These are phyloP conservation scores for Dioszegia aurantiaca DNA, from an alignment of 768 basidiomycete species.

Conservation along the genomic window DNA sequence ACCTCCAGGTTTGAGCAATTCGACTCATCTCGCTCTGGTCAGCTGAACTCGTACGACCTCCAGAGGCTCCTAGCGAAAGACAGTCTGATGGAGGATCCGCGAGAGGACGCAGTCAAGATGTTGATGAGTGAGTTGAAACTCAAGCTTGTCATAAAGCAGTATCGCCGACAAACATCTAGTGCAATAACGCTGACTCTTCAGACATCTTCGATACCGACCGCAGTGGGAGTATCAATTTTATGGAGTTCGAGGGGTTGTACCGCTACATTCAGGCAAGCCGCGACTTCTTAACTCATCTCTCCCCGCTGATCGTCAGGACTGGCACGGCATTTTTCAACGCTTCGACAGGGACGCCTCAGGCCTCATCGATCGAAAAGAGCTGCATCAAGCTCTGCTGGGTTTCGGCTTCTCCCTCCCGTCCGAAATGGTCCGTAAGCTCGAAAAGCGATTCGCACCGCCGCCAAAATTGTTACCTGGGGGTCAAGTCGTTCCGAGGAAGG, in stretches of 20 bases:
- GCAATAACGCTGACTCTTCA: slow-evolving; percentile 20
- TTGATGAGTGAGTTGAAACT: slow-evolving; percentile 35
- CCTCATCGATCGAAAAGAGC: slow-evolving; percentile 50
- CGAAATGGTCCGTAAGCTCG: slow-evolving; percentile 50
- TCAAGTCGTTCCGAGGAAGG: slow-evolving; percentile 15
- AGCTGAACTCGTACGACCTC: slow-evolving; percentile 46
- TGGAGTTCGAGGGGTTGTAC: slow-evolving; percentile 51
- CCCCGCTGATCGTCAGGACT: slow-evolving; percentile 35
- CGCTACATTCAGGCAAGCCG: slow-evolving; percentile 49
- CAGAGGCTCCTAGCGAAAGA: slow-evolving; percentile 47
- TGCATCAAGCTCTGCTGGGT: slow-evolving; percentile 48
- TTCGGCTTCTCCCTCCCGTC: slow-evolving; percentile 50
- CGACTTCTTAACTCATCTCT: not conserved
- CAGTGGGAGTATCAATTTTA: slow-evolving; percentile 49
- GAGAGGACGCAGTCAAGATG: slow-evolving; percentile 53
- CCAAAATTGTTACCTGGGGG: slow-evolving; percentile 21
- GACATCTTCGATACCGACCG: slow-evolving; percentile 52
- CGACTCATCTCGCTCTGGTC: slow-evolving; percentile 43
- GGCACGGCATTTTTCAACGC: slow-evolving; percentile 52
- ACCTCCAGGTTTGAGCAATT: slow-evolving; percentile 46
- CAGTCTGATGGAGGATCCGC: slow-evolving; percentile 47
- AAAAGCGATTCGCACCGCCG: slow-evolving; percentile 49
- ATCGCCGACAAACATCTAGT: too few species aligned
- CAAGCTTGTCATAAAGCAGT: too few species aligned
- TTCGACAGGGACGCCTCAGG: slow-evolving; percentile 52